Evolutionary conservation across 352 stramenopile genomes (phyloP), one percentile per base, ranked within the genome.

Genomic region (Phytophthora pistaciae): DNA sequence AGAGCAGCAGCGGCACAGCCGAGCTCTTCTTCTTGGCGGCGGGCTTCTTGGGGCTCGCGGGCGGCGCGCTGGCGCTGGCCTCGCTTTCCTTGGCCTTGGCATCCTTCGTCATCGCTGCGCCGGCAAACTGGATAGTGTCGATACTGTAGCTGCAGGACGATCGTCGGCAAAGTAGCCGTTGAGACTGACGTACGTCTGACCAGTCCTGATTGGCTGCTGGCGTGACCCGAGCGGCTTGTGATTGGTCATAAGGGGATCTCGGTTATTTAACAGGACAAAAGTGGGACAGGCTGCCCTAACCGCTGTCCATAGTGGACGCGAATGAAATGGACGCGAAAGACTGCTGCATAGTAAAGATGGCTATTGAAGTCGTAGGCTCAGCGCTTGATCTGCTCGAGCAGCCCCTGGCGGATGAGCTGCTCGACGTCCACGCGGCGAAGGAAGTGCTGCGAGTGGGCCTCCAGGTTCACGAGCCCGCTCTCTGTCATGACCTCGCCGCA

Each of bases 401-500:
- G 69, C 0, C 90, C 90, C 68, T 96, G 90, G 21, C 87, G 87
- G 42, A 97, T 91, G 33, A 96, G 74, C 70, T 91, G 82, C 72
- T 97, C 90, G 31, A 95, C 90, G 68, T 96, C 89, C 54, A 94
- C 86, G 68, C 89, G 90, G 16, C 91, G 88, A 56, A 98, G 68
- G 50, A 97, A 96, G 62, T 98, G 91, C 48, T 91, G 96, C 48
- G 88, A 96, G 68, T 97, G 94, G 14, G 76, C 83, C 46, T 94
- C 78, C 36, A 98, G 75, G 73, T 97, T 95, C 56, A 98, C 84
- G 54, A 94, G 61, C 5, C 88, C 93, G 70, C 87, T 95, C 70
- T 98, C 92, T 14, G 92, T 98, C 83, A 97, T 96, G 65, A 98
- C 87, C 71, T 98, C 93, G 56, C 90, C 90, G 60, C 90, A 97